phyloP scores from a whole-genome alignment of 1,139 yeast species.

The Taphrina flavorubra region DNA sequence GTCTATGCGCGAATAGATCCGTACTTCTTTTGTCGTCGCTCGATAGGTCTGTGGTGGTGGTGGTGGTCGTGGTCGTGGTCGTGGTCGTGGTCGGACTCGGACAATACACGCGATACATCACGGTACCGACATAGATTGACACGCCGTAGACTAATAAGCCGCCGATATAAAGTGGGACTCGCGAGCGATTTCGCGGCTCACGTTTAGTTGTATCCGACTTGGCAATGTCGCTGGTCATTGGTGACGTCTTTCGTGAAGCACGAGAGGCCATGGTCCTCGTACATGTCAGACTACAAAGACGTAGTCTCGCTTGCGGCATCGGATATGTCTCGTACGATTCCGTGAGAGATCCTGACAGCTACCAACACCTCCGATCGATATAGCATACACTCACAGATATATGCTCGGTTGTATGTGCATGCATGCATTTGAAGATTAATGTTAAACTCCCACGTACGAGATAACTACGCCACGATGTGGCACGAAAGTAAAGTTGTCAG shows the following conservation, averaged over 20 bases:
- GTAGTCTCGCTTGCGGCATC: neutral
- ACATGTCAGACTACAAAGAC: neutral
- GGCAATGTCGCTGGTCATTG: neutral
- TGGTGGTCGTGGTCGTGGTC: neutral
- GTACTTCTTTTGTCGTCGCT: neutral
- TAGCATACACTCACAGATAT: no score
- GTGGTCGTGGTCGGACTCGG: neutral
- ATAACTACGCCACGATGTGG: no score
- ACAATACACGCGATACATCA: constrained; percentile 7
- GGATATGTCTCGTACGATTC: no score
- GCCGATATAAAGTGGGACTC: constrained; percentile 27
- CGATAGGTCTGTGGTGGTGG: neutral
- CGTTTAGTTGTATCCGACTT: no score
- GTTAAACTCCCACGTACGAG: no score
- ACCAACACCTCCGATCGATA: no score
- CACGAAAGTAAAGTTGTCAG: neutral
- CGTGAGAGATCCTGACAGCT: no score
- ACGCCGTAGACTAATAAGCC: constrained; percentile 30
- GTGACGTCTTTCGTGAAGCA: neutral
- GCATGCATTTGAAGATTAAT: no score
- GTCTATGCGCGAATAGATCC: constrained; percentile 5
- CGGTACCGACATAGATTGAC: constrained; percentile 24
- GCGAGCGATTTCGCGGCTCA: neutral
- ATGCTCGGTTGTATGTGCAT: no score
- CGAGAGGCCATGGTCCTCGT: neutral